phyloP scores from a whole-genome alignment of 208 protist genomes.

The Acanthamoeba lenticulata region DNA sequence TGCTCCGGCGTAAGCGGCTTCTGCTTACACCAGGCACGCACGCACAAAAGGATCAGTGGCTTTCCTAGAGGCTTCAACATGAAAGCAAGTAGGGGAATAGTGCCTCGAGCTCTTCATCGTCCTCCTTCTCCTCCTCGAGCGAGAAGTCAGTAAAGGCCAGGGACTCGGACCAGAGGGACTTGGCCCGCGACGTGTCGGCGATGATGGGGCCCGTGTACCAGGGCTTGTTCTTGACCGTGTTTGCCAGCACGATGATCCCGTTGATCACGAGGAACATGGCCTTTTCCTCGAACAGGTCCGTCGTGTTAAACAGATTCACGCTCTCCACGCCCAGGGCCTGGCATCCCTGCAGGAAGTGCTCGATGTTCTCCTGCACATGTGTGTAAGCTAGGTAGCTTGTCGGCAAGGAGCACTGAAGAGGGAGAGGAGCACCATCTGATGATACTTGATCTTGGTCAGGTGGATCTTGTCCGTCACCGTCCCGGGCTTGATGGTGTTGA shows the following conservation, averaged over 20 bases:
- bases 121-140: not conserved
- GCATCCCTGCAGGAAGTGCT: not conserved
- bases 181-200: not conserved
- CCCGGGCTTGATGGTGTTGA: constrained; percentile 18
- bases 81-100: too few relatives aligned
- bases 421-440: constrained; percentile 21
- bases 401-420: too few relatives aligned
- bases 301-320: constrained; percentile 34
- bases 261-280: constrained; percentile 23
- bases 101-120: not conserved
- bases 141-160: not conserved
- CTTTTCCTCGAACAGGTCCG: constrained; percentile 24
- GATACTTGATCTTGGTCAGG: not conserved
- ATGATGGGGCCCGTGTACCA: constrained; percentile 18
- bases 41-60: too few relatives aligned
- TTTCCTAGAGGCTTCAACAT: too few relatives aligned
- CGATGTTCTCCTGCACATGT: constrained; percentile 15
- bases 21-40: too few relatives aligned
- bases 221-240: not conserved
- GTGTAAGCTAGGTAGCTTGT: too few relatives aligned
- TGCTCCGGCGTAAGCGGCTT: not conserved
- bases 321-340: not conserved
- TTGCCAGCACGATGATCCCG: constrained; percentile 9
- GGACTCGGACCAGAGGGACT: constrained; percentile 17
- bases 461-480: not conserved